These are phyloP conservation scores for Backusella macrospora DNA, from an alignment of 192 early-diverging fungal genomes.

Conservation along the genomic window DNA sequence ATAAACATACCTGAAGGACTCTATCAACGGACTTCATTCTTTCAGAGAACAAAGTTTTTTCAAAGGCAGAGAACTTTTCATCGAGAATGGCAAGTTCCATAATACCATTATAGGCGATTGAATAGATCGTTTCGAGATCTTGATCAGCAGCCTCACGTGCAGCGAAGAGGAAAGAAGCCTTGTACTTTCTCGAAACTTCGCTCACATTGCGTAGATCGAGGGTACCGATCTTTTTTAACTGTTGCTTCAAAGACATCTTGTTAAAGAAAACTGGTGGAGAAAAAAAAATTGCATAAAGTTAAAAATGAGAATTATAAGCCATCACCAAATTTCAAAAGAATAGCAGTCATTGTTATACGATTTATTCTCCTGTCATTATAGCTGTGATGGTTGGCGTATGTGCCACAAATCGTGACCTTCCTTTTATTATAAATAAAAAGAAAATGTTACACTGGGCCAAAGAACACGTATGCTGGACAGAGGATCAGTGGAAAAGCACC, in stretches of 20 bases:
- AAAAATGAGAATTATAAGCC: neutral
- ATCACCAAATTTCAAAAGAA: neutral
- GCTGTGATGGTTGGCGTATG: no score
- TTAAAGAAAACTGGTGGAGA: neutral
- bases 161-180: slow-evolving; percentile 82
- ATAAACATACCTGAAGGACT: slow-evolving; percentile 59
- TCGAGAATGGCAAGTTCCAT: slow-evolving; percentile 72
- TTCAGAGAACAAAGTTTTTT: slow-evolving; percentile 79
- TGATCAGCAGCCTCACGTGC: slow-evolving; percentile 84
- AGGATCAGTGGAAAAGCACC: no score
- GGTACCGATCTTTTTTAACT: slow-evolving; percentile 65
- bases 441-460: no score
- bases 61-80: slow-evolving; percentile 64
- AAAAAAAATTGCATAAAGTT: neutral
- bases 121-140: slow-evolving; percentile 85
- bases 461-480: no score
- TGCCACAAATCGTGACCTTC: no score
- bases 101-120: slow-evolving; percentile 80
- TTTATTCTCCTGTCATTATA: neutral
- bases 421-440: no score
- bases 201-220: slow-evolving; percentile 60
- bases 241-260: slow-evolving; percentile 58
- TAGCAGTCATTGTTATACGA: neutral
- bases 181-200: slow-evolving; percentile 58
- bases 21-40: slow-evolving; percentile 80